Base-by-base conservation (phyloP, 306 rosid species). In the Potentilla sterilis region DNA sequence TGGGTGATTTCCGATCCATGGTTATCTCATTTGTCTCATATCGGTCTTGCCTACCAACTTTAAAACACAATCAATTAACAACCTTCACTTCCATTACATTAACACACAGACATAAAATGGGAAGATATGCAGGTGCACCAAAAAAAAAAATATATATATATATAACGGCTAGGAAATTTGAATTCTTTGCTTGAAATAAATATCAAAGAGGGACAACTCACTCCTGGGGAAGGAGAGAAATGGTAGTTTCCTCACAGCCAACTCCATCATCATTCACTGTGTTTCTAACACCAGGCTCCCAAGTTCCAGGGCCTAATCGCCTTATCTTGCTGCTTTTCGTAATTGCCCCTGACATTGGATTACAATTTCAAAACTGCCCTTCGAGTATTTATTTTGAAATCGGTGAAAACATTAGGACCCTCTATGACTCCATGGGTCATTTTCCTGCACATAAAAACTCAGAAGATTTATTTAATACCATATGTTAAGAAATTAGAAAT, bases 261-360 rank as follows among this genome's bases (percentile, higher is more conserved):
- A 79, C 82, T 87, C 90, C 98, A 93, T 91, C 78, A 72, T 81
- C 74, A 72, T 77, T 77, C 13, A 81, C 65, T 72, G 69, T 52
- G 61, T 64, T 12, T 41, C 69, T 48, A 38, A 51, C 38, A 40
- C 49, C 57, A 42, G 51, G 49, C 79, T 48, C 51, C 28, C 24
- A 38, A 12, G 48, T 71, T 71, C 34, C 24, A 28, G 40, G 1
- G 46, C 62, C 52, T 65, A 2, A 34, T 54, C 9, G 55, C 79
- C 82, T 78, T 75, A 75, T 80, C 77, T 40, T 43, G 28, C 61
- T 42, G 35, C 54, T 54, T 46, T 61, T 10, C 4, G 64, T 21
- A 35, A 7, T 24, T 62, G 19, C 68, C 76, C 75, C 67, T 21
- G 32, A 49, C 38, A 13, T 7, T 58, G 9, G 34, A 16, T 0